Percentiles rank a stretch among this genome's conserved stretches.
Evolutionary conservation across 2,329 filamentous ascomycete genomes (phyloP).

Genomic region (Neocatenulostroma microsporum): DNA sequence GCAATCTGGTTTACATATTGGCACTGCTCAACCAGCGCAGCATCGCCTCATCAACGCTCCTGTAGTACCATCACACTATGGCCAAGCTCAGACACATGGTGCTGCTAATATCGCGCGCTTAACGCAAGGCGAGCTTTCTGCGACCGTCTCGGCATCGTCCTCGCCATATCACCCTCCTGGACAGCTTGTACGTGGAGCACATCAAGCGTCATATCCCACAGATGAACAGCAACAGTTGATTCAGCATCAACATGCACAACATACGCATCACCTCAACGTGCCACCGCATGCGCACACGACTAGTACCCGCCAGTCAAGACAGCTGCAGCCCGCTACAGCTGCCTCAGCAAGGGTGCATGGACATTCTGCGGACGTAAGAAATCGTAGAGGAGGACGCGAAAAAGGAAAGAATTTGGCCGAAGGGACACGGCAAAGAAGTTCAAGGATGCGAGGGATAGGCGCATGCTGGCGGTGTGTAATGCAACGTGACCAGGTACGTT

Average conservation of each 20-base stretch:
- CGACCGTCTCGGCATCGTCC: background rate
- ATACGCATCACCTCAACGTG: background rate
- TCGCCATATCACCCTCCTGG: background rate
- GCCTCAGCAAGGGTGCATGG: background rate
- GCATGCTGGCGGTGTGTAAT: slow-evolving; percentile 44
- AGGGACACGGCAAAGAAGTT: slow-evolving; percentile 33
- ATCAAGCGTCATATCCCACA: background rate
- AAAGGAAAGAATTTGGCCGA: slow-evolving; percentile 32
- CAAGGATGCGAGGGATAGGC: slow-evolving; percentile 39
- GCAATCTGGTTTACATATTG: too few species aligned
- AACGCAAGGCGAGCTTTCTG: background rate
- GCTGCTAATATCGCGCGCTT: background rate
- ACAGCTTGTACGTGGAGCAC: background rate
- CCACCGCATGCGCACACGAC: background rate
- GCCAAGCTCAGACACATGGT: background rate
- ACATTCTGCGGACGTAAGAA: too few species aligned
- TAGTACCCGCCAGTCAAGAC: too few species aligned
- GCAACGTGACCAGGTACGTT: slow-evolving; percentile 38
- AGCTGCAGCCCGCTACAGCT: background rate
- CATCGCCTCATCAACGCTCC: background rate
- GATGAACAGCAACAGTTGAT: too few species aligned
- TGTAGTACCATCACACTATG: background rate
- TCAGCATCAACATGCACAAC: too few species aligned
- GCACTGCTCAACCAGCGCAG: background rate
- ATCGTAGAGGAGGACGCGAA: slow-evolving; percentile 26